These are phyloP conservation scores for Taphrina sp. DNA, from an alignment of 1,139 yeast genomes.

Conservation along the genomic window DNA sequence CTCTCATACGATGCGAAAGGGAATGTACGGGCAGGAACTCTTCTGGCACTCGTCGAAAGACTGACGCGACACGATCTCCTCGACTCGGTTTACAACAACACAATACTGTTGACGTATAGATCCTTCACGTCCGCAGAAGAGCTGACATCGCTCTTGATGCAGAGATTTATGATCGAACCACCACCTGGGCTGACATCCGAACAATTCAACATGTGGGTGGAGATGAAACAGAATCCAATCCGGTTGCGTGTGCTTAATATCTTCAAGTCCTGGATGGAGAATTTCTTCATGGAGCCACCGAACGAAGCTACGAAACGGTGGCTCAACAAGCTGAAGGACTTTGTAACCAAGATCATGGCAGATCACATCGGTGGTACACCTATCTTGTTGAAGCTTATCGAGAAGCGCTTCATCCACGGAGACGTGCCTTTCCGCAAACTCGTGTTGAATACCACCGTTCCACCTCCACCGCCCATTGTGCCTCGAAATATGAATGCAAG, in stretches of 20 bases:
- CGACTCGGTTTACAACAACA: slow-evolving; percentile 67
- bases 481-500: slow-evolving; percentile 36
- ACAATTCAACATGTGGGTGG: slow-evolving; percentile 78
- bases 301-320: slow-evolving; percentile 44
- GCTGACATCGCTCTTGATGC: slow-evolving; percentile 60
- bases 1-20: slow-evolving; percentile 72
- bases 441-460: slow-evolving; percentile 35
- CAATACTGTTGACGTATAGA: slow-evolving; percentile 71
- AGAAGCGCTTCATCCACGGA: slow-evolving; percentile 35
- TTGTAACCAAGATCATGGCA: slow-evolving; percentile 51
- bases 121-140: slow-evolving; percentile 71
- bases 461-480: slow-evolving; percentile 39
- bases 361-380: slow-evolving; percentile 36
- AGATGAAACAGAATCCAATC: slow-evolving; percentile 63
- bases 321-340: slow-evolving; percentile 50
- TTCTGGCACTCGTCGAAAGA: slow-evolving; percentile 75
- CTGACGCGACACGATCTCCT: slow-evolving; percentile 73
- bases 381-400: slow-evolving; percentile 35
- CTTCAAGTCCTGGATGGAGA: slow-evolving; percentile 68
- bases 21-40: slow-evolving; percentile 79
- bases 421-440: slow-evolving; percentile 35
- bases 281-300: slow-evolving; percentile 66
- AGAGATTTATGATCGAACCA: slow-evolving; percentile 70
- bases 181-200: slow-evolving; percentile 86
- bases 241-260: slow-evolving; percentile 68